Evolutionary conservation across 1,284 basidiomycete genomes (phyloP).

Genomic region (Neonothopanus nambi): DNA sequence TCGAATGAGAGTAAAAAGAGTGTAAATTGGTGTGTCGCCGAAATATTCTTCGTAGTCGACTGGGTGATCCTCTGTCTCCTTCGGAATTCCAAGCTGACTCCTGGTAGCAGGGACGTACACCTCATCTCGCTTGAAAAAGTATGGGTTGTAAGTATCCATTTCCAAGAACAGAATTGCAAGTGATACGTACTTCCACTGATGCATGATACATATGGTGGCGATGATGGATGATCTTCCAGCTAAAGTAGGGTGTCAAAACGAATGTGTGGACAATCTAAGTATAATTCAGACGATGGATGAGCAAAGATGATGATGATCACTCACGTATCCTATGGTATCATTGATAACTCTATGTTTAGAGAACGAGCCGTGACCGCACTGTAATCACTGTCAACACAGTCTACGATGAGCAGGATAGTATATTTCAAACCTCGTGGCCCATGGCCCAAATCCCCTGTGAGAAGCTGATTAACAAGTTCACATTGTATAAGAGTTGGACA

Average conservation of each 20-base stretch:
- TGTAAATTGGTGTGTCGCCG: slow-evolving; percentile 62
- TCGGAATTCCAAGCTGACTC: slow-evolving; percentile 27
- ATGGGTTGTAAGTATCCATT: no score
- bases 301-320: slow-evolving; percentile 20
- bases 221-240: slow-evolving; percentile 28
- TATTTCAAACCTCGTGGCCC: slow-evolving; percentile 54
- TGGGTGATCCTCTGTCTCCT: slow-evolving; percentile 1
- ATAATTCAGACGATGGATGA: neutral
- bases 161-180: no score
- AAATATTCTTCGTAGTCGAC: slow-evolving; percentile 56
- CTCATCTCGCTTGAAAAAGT: no score
- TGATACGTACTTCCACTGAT: slow-evolving; percentile 36
- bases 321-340: slow-evolving; percentile 44
- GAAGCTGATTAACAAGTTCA: no score
- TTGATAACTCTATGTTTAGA: slow-evolving; percentile 30
- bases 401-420: neutral
- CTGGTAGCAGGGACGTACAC: slow-evolving; percentile 33
- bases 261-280: slow-evolving; percentile 44
- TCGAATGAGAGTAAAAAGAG: slow-evolving; percentile 50
- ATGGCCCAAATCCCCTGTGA: slow-evolving; percentile 66
- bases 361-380: slow-evolving; percentile 38
- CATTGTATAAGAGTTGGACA: no score
- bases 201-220: slow-evolving; percentile 31
- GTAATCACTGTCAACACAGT: neutral
- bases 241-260: slow-evolving; percentile 56